Evolutionary conservation across 345 rosid species (phyloP), one percentile per base, ranked within the genome.

Genomic region (Hibiscus mutabilis): DNA sequence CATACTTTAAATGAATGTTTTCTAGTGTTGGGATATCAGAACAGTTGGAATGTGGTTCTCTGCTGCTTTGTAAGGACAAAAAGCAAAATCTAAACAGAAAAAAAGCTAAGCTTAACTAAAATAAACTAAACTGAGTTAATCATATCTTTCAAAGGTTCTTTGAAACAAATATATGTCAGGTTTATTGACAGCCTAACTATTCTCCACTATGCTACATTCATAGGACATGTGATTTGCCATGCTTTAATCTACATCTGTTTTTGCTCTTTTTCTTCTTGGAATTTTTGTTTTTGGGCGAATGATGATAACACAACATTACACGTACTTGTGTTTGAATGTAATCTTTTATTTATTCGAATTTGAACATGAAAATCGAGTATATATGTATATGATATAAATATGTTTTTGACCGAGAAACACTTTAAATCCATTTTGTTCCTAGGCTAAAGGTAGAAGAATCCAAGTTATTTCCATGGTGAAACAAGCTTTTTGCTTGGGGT

Each of bases 41-140:
- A 58, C 67, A 18, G 67, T 31, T 47, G 74, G 13, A 71, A 70
- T 70, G 24, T 70, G 66, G 35, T 42, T 59, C 24, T 11, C 40
- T 59, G 63, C 44, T 44, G 51, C 44, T 59, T 59, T 71, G 40
- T 37, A 24, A 16, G 58, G 44, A 47, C 19, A 71, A 47, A 60
- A 49, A 25, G 44, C 27, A 47, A 71, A 60, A 60, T 60, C 74
- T 61, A 13, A 60, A 47, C 68, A 71, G 74, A 55, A 57, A 57
- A 57, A 57, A 22, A 57, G 6, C 18, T 15, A 11, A 57, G 12
- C 22, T 11, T 4, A 57, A 12, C 35, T 56, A 19, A 60, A 24
- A 16, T 24, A 13, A 57, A 24, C 33, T 24, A 13, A 57, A 24
- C 35, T 12, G 0, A 12, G 37, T 37, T 55, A 55, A 21, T 59